Percentiles rank a stretch among this genome's conserved stretches.
Evolutionary conservation across 139 green algal species (phyloP).

Genomic region (Closterium sp.): DNA sequence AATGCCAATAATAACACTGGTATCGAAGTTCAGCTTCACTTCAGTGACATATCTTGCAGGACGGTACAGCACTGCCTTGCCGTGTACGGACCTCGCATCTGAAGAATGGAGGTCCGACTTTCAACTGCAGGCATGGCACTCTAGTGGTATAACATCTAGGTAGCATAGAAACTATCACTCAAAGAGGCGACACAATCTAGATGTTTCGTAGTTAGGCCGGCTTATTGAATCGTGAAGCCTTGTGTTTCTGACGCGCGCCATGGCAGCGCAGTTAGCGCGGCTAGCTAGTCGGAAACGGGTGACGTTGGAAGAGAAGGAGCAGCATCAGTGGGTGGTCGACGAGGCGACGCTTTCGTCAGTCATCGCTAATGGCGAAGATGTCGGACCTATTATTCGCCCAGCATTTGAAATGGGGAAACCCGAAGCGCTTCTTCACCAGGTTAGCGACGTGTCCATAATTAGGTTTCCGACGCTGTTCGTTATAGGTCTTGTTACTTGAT

Average conservation of each 20-base stretch:
- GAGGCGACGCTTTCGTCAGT: slow-evolving; percentile 28
- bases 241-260: neutral
- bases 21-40: no score
- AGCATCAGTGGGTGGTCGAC: slow-evolving; percentile 27
- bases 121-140: no score
- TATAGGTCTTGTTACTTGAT: neutral
- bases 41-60: no score
- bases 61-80: no score
- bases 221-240: neutral
- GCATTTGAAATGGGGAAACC: slow-evolving; percentile 38
- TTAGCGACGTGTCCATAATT: neutral
- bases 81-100: no score
- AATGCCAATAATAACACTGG: no score
- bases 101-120: no score
- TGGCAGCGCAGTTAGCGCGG: neutral
- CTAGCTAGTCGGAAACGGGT: neutral
- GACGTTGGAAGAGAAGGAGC: neutral
- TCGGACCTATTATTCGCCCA: slow-evolving; percentile 31
- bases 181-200: neutral
- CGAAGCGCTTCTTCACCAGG: slow-evolving; percentile 41
- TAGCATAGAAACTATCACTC: no score
- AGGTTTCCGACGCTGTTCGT: neutral
- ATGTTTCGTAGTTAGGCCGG: neutral
- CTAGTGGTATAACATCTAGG: no score
- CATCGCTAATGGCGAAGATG: slow-evolving; percentile 43